These are phyloP conservation scores for Colletotrichum sp. DNA, from an alignment of 2,329 filamentous ascomycete species.

Conservation along the genomic window DNA sequence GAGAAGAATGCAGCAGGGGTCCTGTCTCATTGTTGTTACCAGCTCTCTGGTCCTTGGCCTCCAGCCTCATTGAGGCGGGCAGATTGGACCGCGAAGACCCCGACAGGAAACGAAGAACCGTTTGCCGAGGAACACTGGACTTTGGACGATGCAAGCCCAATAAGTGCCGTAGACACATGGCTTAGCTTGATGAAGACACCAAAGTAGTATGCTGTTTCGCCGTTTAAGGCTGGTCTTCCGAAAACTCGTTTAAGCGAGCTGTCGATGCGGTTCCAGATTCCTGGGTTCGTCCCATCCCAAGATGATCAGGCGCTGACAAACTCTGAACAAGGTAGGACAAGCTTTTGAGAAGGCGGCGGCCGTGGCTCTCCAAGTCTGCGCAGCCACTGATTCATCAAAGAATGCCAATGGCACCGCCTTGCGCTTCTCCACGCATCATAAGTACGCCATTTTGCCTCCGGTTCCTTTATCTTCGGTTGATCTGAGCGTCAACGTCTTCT, in stretches of 20 bases:
- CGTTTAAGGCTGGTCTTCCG: neutral
- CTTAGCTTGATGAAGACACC: neutral
- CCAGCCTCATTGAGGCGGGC: neutral
- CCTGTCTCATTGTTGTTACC: neutral
- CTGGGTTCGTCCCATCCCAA: neutral
- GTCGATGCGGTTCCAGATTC: neutral
- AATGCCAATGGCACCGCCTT: neutral
- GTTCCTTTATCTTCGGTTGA: neutral
- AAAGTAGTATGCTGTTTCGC: neutral
- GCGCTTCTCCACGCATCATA: neutral
- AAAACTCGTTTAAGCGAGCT: neutral
- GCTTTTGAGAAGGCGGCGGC: neutral
- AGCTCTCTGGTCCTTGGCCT: neutral
- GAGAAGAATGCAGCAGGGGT: neutral
- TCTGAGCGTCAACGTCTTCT: neutral
- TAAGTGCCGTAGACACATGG: neutral
- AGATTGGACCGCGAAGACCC: neutral
- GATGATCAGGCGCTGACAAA: neutral
- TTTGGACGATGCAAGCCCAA: neutral
- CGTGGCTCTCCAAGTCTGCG: neutral
- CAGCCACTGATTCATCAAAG: constrained; percentile 9
- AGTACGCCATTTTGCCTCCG: neutral
- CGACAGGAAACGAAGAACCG: neutral
- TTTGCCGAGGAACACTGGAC: neutral
- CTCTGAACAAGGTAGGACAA: neutral